Percentiles rank a stretch among this genome's conserved stretches.
Evolutionary conservation across 2,329 filamentous ascomycete genomes (phyloP).

Genomic region (Seiridium cupressi): DNA sequence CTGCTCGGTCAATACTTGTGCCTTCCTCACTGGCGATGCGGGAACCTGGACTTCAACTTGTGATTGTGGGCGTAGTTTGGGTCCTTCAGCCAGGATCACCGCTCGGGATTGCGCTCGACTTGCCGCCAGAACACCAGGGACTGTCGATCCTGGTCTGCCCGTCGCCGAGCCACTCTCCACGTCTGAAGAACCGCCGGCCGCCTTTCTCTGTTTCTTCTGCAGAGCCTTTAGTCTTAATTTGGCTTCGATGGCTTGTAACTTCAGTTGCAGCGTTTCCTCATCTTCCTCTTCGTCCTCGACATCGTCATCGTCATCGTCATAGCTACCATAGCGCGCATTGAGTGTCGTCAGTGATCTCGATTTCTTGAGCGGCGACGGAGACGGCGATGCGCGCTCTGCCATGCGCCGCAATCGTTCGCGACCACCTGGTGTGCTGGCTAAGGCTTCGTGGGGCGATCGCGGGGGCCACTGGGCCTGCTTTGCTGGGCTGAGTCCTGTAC

Average conservation of each 20-base stretch:
- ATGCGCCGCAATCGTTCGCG: conserved; percentile 71
- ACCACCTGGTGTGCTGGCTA: conserved; percentile 71
- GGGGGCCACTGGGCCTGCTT: conserved; percentile 63
- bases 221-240: conserved; percentile 84
- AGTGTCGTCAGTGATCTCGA: conserved; percentile 32
- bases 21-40: conserved; percentile 65
- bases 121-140: conserved; percentile 14
- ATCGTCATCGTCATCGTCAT: conserved; percentile 33
- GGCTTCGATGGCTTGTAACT: conserved; percentile 86
- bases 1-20: conserved; percentile 49
- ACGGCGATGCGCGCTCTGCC: conserved; percentile 64
- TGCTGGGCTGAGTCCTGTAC: conserved; percentile 27
- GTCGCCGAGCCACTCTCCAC: neutral
- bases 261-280: conserved; percentile 83
- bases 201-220: conserved; percentile 44
- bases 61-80: conserved; percentile 23
- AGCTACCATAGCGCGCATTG: conserved; percentile 23
- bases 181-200: neutral
- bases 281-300: conserved; percentile 69
- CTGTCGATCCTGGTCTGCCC: conserved; percentile 9
- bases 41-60: conserved; percentile 67
- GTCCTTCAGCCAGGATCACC: conserved; percentile 11
- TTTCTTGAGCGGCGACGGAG: conserved; percentile 63
- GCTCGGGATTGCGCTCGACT: conserved; percentile 19
- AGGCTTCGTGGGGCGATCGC: conserved; percentile 62